Evolutionary conservation across 2,329 filamentous ascomycete genomes (phyloP).

Genomic region (Colletotrichum scovillei): DNA sequence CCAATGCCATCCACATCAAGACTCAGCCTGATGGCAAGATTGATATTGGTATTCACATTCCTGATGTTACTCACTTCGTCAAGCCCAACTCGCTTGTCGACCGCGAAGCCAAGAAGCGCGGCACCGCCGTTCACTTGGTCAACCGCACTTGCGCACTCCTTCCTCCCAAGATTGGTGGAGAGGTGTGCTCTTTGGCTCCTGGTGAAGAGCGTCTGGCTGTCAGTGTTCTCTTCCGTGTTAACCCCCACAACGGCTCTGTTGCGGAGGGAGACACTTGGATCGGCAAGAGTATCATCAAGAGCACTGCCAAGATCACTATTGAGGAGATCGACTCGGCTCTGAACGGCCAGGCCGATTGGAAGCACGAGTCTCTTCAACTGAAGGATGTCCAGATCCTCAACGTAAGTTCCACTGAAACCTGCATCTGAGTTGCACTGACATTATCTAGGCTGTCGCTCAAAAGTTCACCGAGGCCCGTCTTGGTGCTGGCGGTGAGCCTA

Average conservation of each 20-base stretch:
- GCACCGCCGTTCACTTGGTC: conserved; percentile 93
- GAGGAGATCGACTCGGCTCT: conserved; percentile 88
- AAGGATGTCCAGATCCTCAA: conserved; percentile 86
- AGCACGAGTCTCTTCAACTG: conserved; percentile 73
- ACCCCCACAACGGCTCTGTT: conserved; percentile 81
- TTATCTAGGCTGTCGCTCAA: conserved; percentile 76
- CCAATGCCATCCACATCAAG: conserved; percentile 94
- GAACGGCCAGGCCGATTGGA: conserved; percentile 69
- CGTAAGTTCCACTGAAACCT: conserved; percentile 54
- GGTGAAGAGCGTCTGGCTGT: conserved; percentile 91
- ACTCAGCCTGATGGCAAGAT: conserved; percentile 84
- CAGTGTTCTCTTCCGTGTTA: conserved; percentile 92
- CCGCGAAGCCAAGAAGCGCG: conserved; percentile 96
- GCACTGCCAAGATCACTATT: conserved; percentile 85
- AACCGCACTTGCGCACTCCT: conserved; percentile 90
- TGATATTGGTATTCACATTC: conserved; percentile 94
- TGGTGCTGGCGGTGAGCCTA: conserved; percentile 80
- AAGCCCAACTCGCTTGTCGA: conserved; percentile 96
- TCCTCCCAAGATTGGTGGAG: conserved; percentile 84
- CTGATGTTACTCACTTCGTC: conserved; percentile 96
- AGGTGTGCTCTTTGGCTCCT: conserved; percentile 88
- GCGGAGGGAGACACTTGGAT: conserved; percentile 92
- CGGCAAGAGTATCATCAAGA: conserved; percentile 94
- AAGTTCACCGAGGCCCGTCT: conserved; percentile 93
- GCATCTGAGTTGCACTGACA: conserved; percentile 37